Evolutionary conservation across 2,329 filamentous ascomycete species (phyloP), one percentile per base, ranked within the genome.

Genomic region (Scedosporium boydii): DNA sequence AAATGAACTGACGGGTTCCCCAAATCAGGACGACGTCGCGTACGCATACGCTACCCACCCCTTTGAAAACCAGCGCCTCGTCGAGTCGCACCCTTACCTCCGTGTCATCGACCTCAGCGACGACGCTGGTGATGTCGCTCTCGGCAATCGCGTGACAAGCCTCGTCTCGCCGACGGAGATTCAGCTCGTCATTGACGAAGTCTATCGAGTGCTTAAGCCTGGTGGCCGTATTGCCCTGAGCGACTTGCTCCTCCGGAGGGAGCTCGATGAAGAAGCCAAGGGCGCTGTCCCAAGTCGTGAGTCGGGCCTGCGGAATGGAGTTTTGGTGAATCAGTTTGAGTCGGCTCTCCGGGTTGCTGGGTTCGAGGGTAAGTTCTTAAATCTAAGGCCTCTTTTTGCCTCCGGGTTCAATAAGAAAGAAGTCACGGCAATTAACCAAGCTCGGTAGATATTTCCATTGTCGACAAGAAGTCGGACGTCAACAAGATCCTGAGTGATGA

Each of bases 181-280:
- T 5, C 60, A 57, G 51, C 5, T 42, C 6, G 38, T 58, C 23
- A n/a, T 58, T 16, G 60, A 62, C 7, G 51, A 55, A 23, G 23
- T 57, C 18, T 46, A 21, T 18, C 60, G 60, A 12, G 44, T 58
- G 5, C 51, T 62, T 12, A 27, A 27, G 51, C 60, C 60, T 12
- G 60, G 60, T 10, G 60, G 60, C 21, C 60, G 60, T 21, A 9
- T 57, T 7, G 51, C 7, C 38, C 14, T 62, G 4, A 42, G 51
- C 6, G 60, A 62, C 5, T 9, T 58, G 9, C 38, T 62, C 1
- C 34, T 62, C 6, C 60, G 60, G 12, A 62, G 57, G 60, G 38
- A 57, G 18, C 55, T 62, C 10, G 51, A 53, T 0, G 60, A 62
- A 14, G 5, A 12, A 23, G 34, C 48, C 23, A 16, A 41, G 12